Percentiles rank a stretch among this genome's conserved stretches.
phyloP scores from a whole-genome alignment of 2,329 filamentous ascomycete genomes.

The Fusarium sp. region DNA sequence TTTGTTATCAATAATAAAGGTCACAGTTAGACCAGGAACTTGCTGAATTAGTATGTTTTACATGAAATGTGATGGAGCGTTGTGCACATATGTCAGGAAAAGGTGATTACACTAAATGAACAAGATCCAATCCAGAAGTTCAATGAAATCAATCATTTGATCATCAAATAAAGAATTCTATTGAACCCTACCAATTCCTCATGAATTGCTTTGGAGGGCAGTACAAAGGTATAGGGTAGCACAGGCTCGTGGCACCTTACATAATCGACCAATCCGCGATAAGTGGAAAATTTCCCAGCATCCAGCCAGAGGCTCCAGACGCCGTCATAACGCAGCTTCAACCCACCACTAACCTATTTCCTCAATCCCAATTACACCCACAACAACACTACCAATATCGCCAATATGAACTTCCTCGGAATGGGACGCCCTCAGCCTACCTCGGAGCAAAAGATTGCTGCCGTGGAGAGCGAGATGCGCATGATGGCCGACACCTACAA shows the following conservation, averaged over 20 bases:
- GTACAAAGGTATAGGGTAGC: constrained; percentile 36
- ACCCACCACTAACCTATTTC: constrained; percentile 8
- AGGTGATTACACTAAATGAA: no score
- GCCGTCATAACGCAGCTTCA: constrained; percentile 31
- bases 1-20: neutral
- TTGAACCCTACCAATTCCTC: neutral
- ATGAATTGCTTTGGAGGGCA: neutral
- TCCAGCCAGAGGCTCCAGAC: constrained; percentile 22
- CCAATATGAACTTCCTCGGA: constrained; percentile 62
- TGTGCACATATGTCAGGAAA: no score
- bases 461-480: constrained; percentile 96
- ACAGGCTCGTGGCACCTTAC: constrained; percentile 33
- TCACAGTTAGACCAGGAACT: no score
- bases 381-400: constrained; percentile 29
- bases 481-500: constrained; percentile 99
- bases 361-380: constrained; percentile 1
- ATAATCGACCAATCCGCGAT: constrained; percentile 42
- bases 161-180: neutral
- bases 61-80: no score
- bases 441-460: constrained; percentile 96
- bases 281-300: constrained; percentile 48
- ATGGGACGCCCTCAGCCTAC: constrained; percentile 81
- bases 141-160: no score
- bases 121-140: no score
- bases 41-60: no score